Evolutionary conservation across 176 grass and related monocot genomes (phyloP).

Genomic region (Saccharum officinarum): DNA sequence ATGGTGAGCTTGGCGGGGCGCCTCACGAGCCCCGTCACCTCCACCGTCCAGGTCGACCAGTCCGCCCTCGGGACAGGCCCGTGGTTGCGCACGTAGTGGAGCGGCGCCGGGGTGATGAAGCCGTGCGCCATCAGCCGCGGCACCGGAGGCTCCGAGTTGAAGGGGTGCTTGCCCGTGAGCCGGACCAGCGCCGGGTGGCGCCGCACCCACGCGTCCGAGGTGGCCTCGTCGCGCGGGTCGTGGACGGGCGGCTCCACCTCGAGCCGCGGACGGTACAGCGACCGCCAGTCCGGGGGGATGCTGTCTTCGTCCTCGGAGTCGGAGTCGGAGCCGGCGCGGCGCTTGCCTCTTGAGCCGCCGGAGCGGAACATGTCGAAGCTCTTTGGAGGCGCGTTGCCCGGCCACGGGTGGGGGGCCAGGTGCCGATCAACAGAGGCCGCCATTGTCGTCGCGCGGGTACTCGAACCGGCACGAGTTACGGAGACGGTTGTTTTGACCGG

Average conservation of each 20-base stretch:
- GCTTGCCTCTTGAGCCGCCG: neutral
- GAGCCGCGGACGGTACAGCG: constrained; percentile 35
- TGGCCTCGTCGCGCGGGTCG: constrained; percentile 77
- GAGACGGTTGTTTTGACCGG: neutral
- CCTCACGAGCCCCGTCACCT: constrained; percentile 67
- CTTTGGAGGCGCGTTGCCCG: constrained; percentile 39
- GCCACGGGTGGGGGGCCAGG: constrained; percentile 29
- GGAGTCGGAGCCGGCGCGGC: neutral
- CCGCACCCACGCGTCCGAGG: constrained; percentile 68
- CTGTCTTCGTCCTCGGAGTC: constrained; percentile 45
- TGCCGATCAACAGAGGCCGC: constrained; percentile 58
- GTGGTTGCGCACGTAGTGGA: constrained; percentile 98
- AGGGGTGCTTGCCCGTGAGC: constrained; percentile 85
- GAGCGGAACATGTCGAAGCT: constrained; percentile 51
- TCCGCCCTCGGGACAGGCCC: constrained; percentile 56
- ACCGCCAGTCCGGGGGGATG: constrained; percentile 40
- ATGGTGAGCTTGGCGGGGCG: constrained; percentile 54
- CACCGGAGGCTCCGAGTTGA: constrained; percentile 87
- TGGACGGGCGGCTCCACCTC: constrained; percentile 66
- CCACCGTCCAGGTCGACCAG: constrained; percentile 70
- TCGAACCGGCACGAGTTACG: neutral
- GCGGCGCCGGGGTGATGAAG: constrained; percentile 82
- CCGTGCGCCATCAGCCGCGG: constrained; percentile 78
- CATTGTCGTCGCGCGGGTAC: neutral
- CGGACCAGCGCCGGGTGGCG: constrained; percentile 81